Evolutionary conservation across 2,329 filamentous ascomycete species (phyloP), one percentile per base, ranked within the genome.

Genomic region (Epichloe elymi): DNA sequence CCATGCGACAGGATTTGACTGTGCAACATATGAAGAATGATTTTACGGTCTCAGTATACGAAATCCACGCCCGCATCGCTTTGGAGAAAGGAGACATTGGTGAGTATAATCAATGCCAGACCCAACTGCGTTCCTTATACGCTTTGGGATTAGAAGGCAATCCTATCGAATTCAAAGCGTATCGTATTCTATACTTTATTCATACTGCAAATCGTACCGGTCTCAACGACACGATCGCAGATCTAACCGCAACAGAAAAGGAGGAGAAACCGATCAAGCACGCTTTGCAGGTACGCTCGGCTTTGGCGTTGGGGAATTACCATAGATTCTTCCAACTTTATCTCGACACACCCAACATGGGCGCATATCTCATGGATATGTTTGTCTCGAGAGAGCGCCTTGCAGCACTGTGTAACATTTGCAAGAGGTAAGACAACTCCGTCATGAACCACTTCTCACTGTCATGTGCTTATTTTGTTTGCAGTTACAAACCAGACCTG

Each of bases 31-130:
- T 98, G 72, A 90, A 88, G 71, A 95, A 89, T 69, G 87, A 94
- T 49, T 97, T 98, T 66, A 97, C 93, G 26, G 90, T 97, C 57
- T 85, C 80, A 56, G 93, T 96, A 46, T 98, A 98, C 70, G 93
- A 98, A 72, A 94, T 91, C 55, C 93, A 98, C 71, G 93, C 91
- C 57, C 85, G 93, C 54, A 97, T 98, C 71, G 93, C 93, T 59
- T 76, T 98, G 70, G 91, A 98, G 71, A 96, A 94, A 79, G 89
- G 87, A 72, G 93, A 98, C 76, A 81, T 97, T 75, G 91, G 93
- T 98, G 93, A 98, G 93, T 98, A 98, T 93, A 98, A 98, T 75
- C 93, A 98, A 79, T 98, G 93, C 71, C 93, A 98, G 75, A 97
- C 93, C 63, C 93, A 98, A 74, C 77, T 98, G 65, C 88, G 88